Evolutionary conservation across 148 eudicot species (phyloP).

Genomic region (Camellia granthamiana): DNA sequence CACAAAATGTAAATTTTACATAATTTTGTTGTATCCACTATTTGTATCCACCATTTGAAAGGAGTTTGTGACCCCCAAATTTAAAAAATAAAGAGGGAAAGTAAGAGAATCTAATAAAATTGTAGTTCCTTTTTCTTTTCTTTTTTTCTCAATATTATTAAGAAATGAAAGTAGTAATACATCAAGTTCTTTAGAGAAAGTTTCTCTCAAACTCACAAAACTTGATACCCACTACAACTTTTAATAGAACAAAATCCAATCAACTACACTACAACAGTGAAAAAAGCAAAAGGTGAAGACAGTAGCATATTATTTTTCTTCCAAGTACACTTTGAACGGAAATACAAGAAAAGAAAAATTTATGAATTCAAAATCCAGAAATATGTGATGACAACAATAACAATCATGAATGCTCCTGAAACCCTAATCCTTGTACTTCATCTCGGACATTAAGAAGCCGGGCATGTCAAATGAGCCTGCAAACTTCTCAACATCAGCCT

Average conservation of each 20-base stretch:
- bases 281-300: background rate
- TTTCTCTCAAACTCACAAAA: background rate
- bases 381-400: background rate
- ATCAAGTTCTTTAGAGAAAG: too few species aligned
- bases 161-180: too few species aligned
- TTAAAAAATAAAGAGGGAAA: too few species aligned
- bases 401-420: background rate
- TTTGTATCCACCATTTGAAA: too few species aligned
- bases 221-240: slow-evolving; percentile 12
- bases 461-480: slow-evolving; percentile 91
- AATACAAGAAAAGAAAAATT: background rate
- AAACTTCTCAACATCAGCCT: slow-evolving; percentile 90
- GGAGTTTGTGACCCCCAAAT: too few species aligned
- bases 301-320: background rate
- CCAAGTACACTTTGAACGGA: background rate
- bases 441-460: slow-evolving; percentile 73
- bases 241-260: background rate
- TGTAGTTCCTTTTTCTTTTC: too few species aligned
- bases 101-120: too few species aligned
- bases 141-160: too few species aligned
- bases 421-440: slow-evolving; percentile 80
- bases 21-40: too few species aligned
- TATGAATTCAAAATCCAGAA: background rate
- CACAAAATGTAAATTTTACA: too few species aligned
- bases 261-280: background rate